Base-by-base conservation (phyloP, 805 yeast species). In the Jamesozyma jinghongensis region DNA sequence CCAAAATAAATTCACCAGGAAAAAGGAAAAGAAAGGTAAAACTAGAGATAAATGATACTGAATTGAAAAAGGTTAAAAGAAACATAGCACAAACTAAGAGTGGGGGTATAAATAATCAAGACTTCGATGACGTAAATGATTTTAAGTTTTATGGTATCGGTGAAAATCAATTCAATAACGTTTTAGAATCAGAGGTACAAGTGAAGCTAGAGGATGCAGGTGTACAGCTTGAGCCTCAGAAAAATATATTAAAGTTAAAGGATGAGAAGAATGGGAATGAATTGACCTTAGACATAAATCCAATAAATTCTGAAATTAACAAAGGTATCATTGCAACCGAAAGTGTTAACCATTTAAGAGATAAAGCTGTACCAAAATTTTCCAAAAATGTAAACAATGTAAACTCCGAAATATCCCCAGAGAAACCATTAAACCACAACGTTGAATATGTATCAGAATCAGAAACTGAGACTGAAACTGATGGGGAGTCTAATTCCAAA, bases 1-100 rank as follows among this genome's bases (percentile, higher is more conserved):
- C 49, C 5, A 43, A 44, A 22, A 40, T 55, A 16, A 51, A 48
- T 22, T 54, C 59, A 1, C 59, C 59, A 13, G 57, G 58, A 3
- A 22, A 22, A 22, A 43, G 54, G 20, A 46, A 37, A 37, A 38
- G 34, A 18, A 31, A 29, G 2, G 20, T 19, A 18, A 14, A 20
- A 11, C 16, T 17, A 10, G 26, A 22, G 10, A 14, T n/a, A 19
- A 13, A 34, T 19, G 14, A 22, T 5, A 8, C 10, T 28, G 40
- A 34, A 17, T 32, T 19, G 45, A 43, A 6, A 45, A 43, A 12
- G 10, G 22, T 32, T 17, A 32, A 32, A 18, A 32, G 34, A 18
- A 32, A 32, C 11, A 3, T 32, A 10, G 19, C n/a, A 5, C 12
- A 19, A n/a, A n/a, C n/a, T n/a, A n/a, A n/a, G n/a, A n/a, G n/a